phyloP scores from a whole-genome alignment of 1,284 basidiomycete species.

The Hemileia vastatrix region DNA sequence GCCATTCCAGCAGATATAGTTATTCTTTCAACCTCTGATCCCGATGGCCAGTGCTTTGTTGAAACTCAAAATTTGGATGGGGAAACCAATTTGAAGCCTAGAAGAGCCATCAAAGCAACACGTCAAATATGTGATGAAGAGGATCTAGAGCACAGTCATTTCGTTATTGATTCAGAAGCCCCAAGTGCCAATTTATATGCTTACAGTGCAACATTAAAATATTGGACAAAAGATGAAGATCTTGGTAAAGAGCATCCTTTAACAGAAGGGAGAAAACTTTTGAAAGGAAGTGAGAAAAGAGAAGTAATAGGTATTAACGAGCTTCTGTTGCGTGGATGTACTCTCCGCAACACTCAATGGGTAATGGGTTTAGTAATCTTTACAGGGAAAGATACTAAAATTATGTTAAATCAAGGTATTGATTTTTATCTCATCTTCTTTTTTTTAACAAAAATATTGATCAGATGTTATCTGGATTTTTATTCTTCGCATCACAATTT shows the following conservation, averaged over 20 bases:
- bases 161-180: conserved; percentile 81
- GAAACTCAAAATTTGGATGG: conserved; percentile 84
- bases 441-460: too few species aligned
- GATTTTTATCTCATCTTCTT: neutral
- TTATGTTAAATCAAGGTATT: conserved; percentile 65
- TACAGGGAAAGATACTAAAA: conserved; percentile 93
- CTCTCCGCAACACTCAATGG: conserved; percentile 88
- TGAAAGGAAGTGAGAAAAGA: conserved; percentile 43
- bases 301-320: conserved; percentile 67
- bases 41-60: conserved; percentile 47
- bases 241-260: conserved; percentile 33
- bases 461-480: too few species aligned
- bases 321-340: conserved; percentile 79
- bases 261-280: conserved; percentile 27
- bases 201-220: conserved; percentile 77
- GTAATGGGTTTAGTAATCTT: conserved; percentile 87
- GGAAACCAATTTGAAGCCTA: conserved; percentile 88
- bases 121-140: conserved; percentile 71
- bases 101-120: conserved; percentile 68
- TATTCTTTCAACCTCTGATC: conserved; percentile 59
- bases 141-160: conserved; percentile 75
- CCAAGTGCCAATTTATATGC: conserved; percentile 87
- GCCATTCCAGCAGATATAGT: conserved; percentile 92
- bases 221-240: conserved; percentile 46
- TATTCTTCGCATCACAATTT: conserved; percentile 22